These are phyloP conservation scores for Mortierella claussenii DNA, from an alignment of 192 early-diverging fungal species.

Conservation along the genomic window DNA sequence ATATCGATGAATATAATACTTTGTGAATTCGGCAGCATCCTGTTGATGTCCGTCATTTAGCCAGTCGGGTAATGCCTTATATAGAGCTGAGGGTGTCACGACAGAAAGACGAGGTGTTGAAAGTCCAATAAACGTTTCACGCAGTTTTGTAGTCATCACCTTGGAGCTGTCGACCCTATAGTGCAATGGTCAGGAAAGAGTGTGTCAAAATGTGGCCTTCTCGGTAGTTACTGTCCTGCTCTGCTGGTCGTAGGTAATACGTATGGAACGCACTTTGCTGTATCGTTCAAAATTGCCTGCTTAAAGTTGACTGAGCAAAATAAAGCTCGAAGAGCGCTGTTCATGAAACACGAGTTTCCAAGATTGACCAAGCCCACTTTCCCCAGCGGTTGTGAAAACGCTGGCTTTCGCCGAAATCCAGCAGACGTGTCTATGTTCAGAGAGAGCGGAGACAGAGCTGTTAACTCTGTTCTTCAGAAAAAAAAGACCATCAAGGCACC, in stretches of 20 bases:
- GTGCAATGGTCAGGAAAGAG: background rate
- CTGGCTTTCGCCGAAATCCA: slow-evolving; percentile 6
- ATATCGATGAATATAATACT: slow-evolving; percentile 15
- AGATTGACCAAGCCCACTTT: slow-evolving; percentile 78
- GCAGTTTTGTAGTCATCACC: slow-evolving; percentile 14
- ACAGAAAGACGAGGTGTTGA: slow-evolving; percentile 30
- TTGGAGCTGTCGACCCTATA: slow-evolving; percentile 17
- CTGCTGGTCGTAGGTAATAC: background rate
- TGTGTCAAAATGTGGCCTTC: too few species aligned
- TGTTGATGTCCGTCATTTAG: slow-evolving; percentile 49
- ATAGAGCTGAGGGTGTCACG: slow-evolving; percentile 23
- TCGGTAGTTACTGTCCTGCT: too few species aligned
- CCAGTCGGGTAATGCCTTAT: slow-evolving; percentile 40
- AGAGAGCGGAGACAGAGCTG: too few species aligned
- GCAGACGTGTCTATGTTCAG: slow-evolving; percentile 37
- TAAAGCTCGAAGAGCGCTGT: slow-evolving; percentile 76
- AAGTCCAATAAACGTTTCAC: slow-evolving; percentile 34
- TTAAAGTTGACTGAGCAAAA: slow-evolving; percentile 40
- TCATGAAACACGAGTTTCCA: slow-evolving; percentile 93
- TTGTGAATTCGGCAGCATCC: slow-evolving; percentile 47
- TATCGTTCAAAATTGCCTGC: slow-evolving; percentile 13
- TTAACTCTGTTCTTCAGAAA: too few species aligned
- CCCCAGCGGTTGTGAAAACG: slow-evolving; percentile 28
- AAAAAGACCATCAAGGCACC: too few species aligned
- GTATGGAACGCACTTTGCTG: slow-evolving; percentile 6